These are phyloP conservation scores for Sphagnum fallax DNA, from an alignment of 228 moss, liverwort and hornwort genomes.

Conservation along the genomic window DNA sequence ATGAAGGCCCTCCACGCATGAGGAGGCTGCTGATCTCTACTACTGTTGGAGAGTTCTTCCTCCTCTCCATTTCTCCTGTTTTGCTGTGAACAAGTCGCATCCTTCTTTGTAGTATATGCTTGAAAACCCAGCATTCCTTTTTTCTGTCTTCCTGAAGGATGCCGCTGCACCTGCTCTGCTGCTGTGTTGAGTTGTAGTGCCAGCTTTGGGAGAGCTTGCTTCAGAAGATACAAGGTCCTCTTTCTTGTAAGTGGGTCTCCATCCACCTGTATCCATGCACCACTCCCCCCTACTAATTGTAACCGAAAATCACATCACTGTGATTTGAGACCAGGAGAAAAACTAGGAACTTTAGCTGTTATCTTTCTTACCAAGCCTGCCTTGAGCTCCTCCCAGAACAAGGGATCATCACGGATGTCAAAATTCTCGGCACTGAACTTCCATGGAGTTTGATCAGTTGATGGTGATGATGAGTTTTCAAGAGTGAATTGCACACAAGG, in stretches of 20 bases:
- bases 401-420: conserved; percentile 55
- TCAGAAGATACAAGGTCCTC: conserved; percentile 51
- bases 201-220: conserved; percentile 39
- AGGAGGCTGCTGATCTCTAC: conserved; percentile 21
- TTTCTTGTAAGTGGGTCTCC: conserved; percentile 50
- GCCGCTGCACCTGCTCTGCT: not conserved
- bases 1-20: conserved; percentile 57
- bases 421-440: conserved; percentile 23
- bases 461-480: conserved; percentile 4
- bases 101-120: conserved; percentile 16
- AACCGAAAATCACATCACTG: too few species aligned
- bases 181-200: conserved; percentile 1
- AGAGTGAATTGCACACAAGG: conserved; percentile 23
- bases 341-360: too few species aligned
- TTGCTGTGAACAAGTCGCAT: conserved; percentile 25
- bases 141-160: not conserved
- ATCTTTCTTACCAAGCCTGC: conserved; percentile 49
- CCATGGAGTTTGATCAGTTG: conserved; percentile 9
- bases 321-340: too few species aligned
- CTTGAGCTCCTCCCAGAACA: conserved; percentile 72
- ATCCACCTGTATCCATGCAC: conserved; percentile 42
- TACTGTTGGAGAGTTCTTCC: conserved; percentile 6
- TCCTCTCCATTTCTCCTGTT: not conserved
- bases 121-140: not conserved
- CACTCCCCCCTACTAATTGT: too few species aligned